Conservation (phyloP, 2,329 filamentous ascomycete genomes). For the Sphaerostilbella broomeana region DNA sequence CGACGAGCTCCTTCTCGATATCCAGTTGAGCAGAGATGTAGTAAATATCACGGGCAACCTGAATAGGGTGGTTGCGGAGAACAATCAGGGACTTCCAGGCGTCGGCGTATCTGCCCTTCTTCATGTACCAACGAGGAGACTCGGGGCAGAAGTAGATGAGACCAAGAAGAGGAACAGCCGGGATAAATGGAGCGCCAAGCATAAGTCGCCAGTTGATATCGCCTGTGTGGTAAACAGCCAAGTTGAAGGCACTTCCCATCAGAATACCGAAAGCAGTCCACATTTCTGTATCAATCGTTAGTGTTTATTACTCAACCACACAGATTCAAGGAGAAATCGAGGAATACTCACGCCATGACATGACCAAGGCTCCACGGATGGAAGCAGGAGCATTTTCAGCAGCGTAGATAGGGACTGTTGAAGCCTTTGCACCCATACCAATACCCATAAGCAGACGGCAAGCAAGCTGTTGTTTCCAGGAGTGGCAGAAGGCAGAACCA, state of each 20-base stretch:
- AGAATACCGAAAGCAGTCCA: constrained; percentile 53
- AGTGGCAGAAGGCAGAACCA: constrained; percentile 57
- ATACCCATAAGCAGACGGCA: constrained; percentile 63
- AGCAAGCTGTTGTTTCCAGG: constrained; percentile 60
- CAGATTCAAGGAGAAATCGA: no score
- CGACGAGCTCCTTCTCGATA: constrained; percentile 33
- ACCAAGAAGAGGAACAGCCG: constrained; percentile 45
- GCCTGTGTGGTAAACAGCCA: constrained; percentile 22
- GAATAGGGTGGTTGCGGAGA: constrained; percentile 47
- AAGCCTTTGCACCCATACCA: constrained; percentile 60
- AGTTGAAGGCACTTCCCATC: constrained; percentile 36
- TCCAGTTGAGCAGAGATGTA: constrained; percentile 41
- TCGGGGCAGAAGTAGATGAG: constrained; percentile 58
- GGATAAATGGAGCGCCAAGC: constrained; percentile 57
- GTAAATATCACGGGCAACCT: constrained; percentile 55
- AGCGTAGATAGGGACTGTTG: constrained; percentile 64
- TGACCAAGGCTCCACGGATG: constrained; percentile 69
- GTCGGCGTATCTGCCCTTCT: constrained; percentile 53
- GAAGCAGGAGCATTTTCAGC: constrained; percentile 64
- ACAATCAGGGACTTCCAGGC: constrained; percentile 50
- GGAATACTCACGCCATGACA: constrained; percentile 57
- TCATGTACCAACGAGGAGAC: constrained; percentile 58
- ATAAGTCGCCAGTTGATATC: constrained; percentile 33
- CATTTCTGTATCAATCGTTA: constrained; percentile 39
- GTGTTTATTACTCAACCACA: not conserved